These are phyloP conservation scores for Musa troglodytarum DNA, from an alignment of 176 grass and related monocot genomes.

Conservation along the genomic window DNA sequence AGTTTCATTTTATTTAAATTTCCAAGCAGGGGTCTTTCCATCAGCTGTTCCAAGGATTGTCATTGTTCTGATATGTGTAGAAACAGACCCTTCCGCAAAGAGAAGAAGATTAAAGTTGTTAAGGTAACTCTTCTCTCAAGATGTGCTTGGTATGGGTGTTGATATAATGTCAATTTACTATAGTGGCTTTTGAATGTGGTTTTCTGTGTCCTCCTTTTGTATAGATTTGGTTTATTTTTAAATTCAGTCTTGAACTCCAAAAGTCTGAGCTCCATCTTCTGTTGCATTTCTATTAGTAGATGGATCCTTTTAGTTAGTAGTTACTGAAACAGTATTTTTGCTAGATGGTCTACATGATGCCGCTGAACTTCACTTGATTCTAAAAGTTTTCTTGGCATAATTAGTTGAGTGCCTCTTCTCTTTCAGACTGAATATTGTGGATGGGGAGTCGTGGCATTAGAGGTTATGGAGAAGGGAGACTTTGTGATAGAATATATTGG, in stretches of 20 bases:
- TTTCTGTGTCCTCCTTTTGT: neutral
- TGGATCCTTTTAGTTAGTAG: neutral
- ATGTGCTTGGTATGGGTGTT: neutral
- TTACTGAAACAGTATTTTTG: neutral
- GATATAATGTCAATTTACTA: neutral
- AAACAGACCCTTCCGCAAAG: slow-evolving; percentile 88
- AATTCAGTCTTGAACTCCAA: no score
- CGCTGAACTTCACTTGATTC: neutral
- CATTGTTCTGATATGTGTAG: slow-evolving; percentile 87
- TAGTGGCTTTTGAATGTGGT: neutral
- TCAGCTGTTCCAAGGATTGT: slow-evolving; percentile 89
- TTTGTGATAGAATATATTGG: slow-evolving; percentile 99
- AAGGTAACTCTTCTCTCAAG: slow-evolving; percentile 47
- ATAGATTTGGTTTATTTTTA: no score
- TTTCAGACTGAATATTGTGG: slow-evolving; percentile 83
- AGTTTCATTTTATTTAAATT: neutral
- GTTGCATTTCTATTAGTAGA: no score
- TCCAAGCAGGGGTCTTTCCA: slow-evolving; percentile 58
- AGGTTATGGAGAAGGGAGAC: slow-evolving; percentile 76
- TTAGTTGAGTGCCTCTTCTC: neutral
- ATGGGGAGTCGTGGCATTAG: slow-evolving; percentile 85
- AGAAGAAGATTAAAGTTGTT: slow-evolving; percentile 93
- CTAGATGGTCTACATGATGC: neutral
- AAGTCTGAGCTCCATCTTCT: no score
- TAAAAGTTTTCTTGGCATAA: no score